phyloP scores from a whole-genome alignment of 2,329 filamentous ascomycete genomes.

The Sclerotinia nivalis region DNA sequence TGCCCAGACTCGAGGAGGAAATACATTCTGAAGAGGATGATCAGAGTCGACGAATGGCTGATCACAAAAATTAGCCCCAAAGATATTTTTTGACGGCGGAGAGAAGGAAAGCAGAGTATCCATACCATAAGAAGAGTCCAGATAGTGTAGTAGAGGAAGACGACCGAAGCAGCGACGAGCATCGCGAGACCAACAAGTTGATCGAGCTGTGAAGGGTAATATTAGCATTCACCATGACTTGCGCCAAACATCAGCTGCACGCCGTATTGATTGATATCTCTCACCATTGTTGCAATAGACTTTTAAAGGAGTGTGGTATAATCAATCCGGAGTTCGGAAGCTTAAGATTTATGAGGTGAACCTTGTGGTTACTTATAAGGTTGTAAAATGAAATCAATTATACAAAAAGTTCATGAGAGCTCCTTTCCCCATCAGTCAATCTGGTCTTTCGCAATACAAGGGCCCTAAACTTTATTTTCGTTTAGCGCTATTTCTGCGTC shows the following conservation, averaged over 20 bases:
- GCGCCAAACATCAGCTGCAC: constrained; percentile 1
- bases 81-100: background rate
- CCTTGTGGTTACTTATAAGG: background rate
- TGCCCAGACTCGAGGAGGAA: constrained; percentile 96
- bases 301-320: constrained; percentile 37
- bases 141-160: constrained; percentile 91
- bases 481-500: constrained; percentile 22
- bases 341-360: background rate
- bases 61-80: constrained; percentile 7
- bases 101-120: constrained; percentile 11
- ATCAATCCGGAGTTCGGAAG: constrained; percentile 24
- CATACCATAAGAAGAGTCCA: constrained; percentile 97
- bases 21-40: constrained; percentile 90
- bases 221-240: background rate
- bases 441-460: constrained; percentile 21
- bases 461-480: constrained; percentile 25
- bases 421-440: constrained; percentile 17
- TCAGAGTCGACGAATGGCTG: constrained; percentile 96
- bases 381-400: constrained; percentile 8
- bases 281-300: constrained; percentile 41
- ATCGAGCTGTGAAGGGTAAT: constrained; percentile 68
- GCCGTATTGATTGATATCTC: constrained; percentile 3
- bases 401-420: constrained; percentile 4
- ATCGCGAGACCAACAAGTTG: constrained; percentile 77
- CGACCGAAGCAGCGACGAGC: constrained; percentile 70